A percentile compares a stretch with the other conserved stretches of the same genome.
Evolutionary conservation across 2,329 filamentous ascomycete genomes (phyloP).

Genomic region (Sarocladiaceae sp.): DNA sequence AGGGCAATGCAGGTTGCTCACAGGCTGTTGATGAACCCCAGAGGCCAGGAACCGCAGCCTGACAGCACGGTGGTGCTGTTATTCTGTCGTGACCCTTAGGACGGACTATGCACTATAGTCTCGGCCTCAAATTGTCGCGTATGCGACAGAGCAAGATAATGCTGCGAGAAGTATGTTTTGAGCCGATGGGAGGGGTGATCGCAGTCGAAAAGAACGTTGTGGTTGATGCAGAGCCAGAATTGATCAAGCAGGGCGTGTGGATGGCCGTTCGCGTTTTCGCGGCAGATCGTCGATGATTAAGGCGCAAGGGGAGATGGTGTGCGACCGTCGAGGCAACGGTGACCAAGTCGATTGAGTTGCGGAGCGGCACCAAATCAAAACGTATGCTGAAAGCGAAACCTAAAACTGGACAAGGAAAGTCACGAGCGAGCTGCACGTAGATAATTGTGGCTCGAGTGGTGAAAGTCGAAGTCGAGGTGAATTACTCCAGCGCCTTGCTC

Average conservation of each 20-base stretch:
- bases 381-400: not conserved
- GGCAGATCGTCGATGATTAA: constrained; percentile 8
- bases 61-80: not conserved
- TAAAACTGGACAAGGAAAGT: not conserved
- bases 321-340: constrained; percentile 1
- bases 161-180: no score
- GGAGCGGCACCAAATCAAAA: not conserved
- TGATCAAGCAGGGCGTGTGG: not conserved
- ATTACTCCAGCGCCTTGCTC: not conserved
- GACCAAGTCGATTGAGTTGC: not conserved
- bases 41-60: not conserved
- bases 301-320: not conserved
- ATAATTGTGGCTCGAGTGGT: not conserved
- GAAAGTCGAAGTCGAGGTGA: not conserved
- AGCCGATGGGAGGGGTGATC: not conserved
- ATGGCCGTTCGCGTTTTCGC: constrained; percentile 7
- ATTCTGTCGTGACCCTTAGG: not conserved
- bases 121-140: not conserved
- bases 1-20: not conserved
- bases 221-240: not conserved
- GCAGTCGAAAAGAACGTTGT: not conserved
- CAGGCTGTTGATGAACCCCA: not conserved
- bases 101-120: not conserved
- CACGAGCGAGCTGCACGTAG: not conserved
- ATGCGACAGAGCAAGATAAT: no score